These are phyloP conservation scores for Mucor velutinosus DNA, from an alignment of 371 early-diverging fungal species.

Conservation along the genomic window DNA sequence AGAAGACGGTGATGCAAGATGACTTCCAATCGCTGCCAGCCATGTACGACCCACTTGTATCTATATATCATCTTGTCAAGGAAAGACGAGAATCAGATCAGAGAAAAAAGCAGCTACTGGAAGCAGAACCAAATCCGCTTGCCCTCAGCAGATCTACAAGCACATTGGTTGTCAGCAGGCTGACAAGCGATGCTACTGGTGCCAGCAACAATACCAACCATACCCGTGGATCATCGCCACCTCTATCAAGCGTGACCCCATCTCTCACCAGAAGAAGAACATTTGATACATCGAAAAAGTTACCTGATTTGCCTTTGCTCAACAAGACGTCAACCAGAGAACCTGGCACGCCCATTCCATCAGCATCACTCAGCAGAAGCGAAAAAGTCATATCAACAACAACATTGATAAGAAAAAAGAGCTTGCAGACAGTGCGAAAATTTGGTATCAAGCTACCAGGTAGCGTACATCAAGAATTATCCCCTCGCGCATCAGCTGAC, in stretches of 20 bases:
- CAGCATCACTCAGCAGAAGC: slow-evolving; percentile 69
- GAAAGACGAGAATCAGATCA: slow-evolving; percentile 60
- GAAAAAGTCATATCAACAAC: slow-evolving; percentile 67
- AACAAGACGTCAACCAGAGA: background rate
- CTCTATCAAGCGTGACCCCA: background rate
- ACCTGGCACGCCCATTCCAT: slow-evolving; percentile 58
- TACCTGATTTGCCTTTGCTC: slow-evolving; percentile 9
- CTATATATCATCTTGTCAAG: slow-evolving; percentile 85
- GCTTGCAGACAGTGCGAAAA: slow-evolving; percentile 16
- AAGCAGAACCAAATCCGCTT: slow-evolving; percentile 2
- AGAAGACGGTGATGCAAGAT: slow-evolving; percentile 12
- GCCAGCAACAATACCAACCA: background rate
- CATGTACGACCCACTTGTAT: slow-evolving; percentile 71
- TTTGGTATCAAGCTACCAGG: slow-evolving; percentile 7
- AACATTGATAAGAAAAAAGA: slow-evolving; percentile 36
- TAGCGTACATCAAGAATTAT: background rate
- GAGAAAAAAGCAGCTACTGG: slow-evolving; percentile 26
- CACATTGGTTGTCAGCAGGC: slow-evolving; percentile 4
- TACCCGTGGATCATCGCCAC: background rate
- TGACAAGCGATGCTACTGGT: background rate
- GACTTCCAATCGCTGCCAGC: slow-evolving; percentile 45
- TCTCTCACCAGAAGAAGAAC: slow-evolving; percentile 18
- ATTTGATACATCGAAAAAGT: slow-evolving; percentile 19
- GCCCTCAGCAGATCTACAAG: slow-evolving; percentile 22
- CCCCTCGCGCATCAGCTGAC: background rate